Percentiles rank a stretch among this genome's conserved stretches.
These are phyloP conservation scores for Macadamia tetraphylla DNA, from an alignment of 164 flowering plant genomes.

Conservation along the genomic window DNA sequence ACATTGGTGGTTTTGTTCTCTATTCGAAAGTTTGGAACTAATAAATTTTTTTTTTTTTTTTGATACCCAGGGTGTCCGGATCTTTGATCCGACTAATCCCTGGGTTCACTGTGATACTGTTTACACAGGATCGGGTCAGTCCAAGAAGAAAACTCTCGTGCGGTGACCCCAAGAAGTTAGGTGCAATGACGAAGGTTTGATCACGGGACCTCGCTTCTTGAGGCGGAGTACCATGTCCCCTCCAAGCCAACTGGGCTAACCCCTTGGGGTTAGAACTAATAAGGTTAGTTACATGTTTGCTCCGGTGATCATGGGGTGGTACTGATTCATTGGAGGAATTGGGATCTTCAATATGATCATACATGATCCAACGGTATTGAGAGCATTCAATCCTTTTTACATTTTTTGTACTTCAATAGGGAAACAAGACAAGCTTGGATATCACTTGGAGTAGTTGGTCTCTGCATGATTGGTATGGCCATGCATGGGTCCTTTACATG, in stretches of 20 bases:
- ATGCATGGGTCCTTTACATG: too few relatives aligned
- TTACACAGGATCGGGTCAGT: too few relatives aligned
- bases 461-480: slow-evolving; percentile 25
- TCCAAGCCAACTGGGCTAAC: too few relatives aligned
- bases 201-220: too few relatives aligned
- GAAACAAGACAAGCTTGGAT: slow-evolving; percentile 25
- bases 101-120: too few relatives aligned
- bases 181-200: too few relatives aligned
- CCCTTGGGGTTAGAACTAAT: background rate
- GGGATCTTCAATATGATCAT: slow-evolving; percentile 17
- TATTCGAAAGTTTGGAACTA: slow-evolving; percentile 28
- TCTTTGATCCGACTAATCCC: too few relatives aligned
- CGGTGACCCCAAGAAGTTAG: too few relatives aligned
- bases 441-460: slow-evolving; percentile 27
- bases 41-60: too few relatives aligned
- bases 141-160: too few relatives aligned
- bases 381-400: slow-evolving; percentile 22
- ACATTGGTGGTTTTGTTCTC: slow-evolving; percentile 22
- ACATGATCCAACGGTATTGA: slow-evolving; percentile 19
- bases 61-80: too few relatives aligned
- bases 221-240: too few relatives aligned
- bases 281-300: slow-evolving; percentile 31
- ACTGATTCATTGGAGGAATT: slow-evolving; percentile 13
- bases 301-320: slow-evolving; percentile 23
- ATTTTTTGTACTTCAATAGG: slow-evolving; percentile 18